These are phyloP conservation scores for Closterium sp. DNA, from an alignment of 139 green algal species.

Conservation along the genomic window DNA sequence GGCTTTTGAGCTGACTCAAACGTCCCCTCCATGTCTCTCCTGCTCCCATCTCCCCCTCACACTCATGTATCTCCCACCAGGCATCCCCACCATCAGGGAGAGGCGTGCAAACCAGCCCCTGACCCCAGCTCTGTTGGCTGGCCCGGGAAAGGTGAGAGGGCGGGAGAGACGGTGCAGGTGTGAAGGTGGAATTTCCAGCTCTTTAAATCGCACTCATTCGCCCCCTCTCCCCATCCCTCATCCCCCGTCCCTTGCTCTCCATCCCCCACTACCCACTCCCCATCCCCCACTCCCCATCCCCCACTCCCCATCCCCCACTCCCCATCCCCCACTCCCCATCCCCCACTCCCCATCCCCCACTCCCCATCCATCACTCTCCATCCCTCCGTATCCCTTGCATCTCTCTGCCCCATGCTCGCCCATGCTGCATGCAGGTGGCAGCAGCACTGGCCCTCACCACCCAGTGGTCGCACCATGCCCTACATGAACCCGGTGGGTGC, in stretches of 20 bases:
- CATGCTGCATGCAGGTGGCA: constrained; percentile 25
- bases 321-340: neutral
- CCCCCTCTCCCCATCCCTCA: neutral
- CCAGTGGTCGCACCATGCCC: constrained; percentile 38
- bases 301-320: neutral
- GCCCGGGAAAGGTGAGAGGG: neutral
- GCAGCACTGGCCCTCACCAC: constrained; percentile 38
- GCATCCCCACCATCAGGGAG: neutral
- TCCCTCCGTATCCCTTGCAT: no score
- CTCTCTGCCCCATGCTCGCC: neutral
- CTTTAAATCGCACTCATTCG: no score
- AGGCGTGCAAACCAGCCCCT: neutral
- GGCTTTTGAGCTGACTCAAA: no score
- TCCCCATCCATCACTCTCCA: neutral
- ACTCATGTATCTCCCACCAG: neutral
- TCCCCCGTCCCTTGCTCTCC: neutral
- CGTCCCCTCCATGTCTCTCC: no score
- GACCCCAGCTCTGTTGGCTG: neutral
- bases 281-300: neutral
- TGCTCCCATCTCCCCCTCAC: no score
- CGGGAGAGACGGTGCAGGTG: neutral
- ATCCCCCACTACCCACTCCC: neutral
- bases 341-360: neutral
- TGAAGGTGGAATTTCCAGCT: no score
- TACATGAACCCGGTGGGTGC: constrained; percentile 31